Base-by-base conservation (phyloP, 2,329 filamentous ascomycete genomes). In the Lanzia echinophila region DNA sequence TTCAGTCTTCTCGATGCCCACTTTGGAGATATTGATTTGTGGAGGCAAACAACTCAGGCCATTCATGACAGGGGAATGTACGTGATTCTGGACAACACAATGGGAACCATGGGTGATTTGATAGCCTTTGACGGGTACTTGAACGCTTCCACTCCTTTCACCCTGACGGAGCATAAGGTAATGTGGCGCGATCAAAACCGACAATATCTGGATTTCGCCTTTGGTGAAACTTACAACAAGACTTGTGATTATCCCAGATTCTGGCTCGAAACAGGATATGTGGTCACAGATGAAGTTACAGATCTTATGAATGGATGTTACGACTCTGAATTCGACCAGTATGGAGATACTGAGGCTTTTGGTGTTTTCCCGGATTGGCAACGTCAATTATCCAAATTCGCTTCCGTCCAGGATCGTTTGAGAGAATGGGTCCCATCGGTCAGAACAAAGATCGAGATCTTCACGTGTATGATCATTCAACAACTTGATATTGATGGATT, bases 401-500 rank as follows among this genome's bases (percentile, higher is more conserved):
- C 81, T 46, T 82, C 78, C 41, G 82, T 85, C 1, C 83, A 86
- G 67, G 83, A 86, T 66, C 81, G 83, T 63, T 71, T 86, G 3
- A 76, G 83, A 50, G 82, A 84, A 61, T 86, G 83, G 83, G 63
- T 75, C 24, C 77, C 79, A 2, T 75, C 75, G 12, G 82, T 85
- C 0, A 70, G 76, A 32, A 72, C 76, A 45, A 80, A 79, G 60
- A 70, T 86, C 54, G 76, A 79, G 57, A 76, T 76, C 43, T 82
- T 84, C 61, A 83, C 81, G 1, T 86, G 83, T 67, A 79, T 85
- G 67, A 73, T 79, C 33, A 82, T 86, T 54, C 68, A 72, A 22
- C 78, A 76, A 58, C 71, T 86, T n/a, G 83, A 86, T 62, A 78
- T 86, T 53, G 83, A 86, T 62, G 83, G 82, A 0, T 84, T 82